Evolutionary conservation across 805 yeast genomes (phyloP), one percentile per base, ranked within the genome.

Genomic region (Kregervanrija fluxuum): DNA sequence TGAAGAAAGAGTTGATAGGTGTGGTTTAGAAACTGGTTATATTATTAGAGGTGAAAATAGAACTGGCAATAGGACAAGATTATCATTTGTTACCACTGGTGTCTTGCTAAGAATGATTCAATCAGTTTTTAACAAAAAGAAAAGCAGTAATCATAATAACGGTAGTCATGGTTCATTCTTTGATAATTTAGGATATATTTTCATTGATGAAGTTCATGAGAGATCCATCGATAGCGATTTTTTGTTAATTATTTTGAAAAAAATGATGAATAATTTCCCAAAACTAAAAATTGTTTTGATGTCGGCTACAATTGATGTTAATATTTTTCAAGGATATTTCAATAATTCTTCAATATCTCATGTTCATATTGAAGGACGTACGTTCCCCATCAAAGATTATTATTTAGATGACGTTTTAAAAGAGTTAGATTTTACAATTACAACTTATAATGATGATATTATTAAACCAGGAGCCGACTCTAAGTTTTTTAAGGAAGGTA

Each of bases 171-270:
- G 61, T 35, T 59, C 62, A 1, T 64, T 78, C 41, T 74, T 85
- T 48, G 68, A 71, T 11, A 66, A 74, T 43, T 64, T 90, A 13
- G 79, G 81, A 31, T 85, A 83, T 55, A 75, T 90, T 34, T 80
- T 90, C 35, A 79, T 90, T 35, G 98, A 91, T 70, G 98, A 91
- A 65, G 98, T 91, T n/a, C 98, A 91, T 61, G 98, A 91, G 64
- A 68, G 98, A 52, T 88, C 96, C 0, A 77, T 90, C 45, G 98
- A 91, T 55, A 80, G 90, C 48, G 98, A 91, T 62, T 80, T 90
- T 45, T 68, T 91, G 34, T 68, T 91, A 42, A 86, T 89, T 42
- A 73, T 91, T 40, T 67, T 91, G 49, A 89, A 86, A 54, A 73
- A 73, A 34, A 65, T 88, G 4, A 54, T 81, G 51, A 56, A 64